Percentiles rank a stretch among this genome's conserved stretches.
These are phyloP conservation scores for Penicilliopsis zonata DNA, from an alignment of 495 filamentous ascomycete genomes.

Conservation along the genomic window DNA sequence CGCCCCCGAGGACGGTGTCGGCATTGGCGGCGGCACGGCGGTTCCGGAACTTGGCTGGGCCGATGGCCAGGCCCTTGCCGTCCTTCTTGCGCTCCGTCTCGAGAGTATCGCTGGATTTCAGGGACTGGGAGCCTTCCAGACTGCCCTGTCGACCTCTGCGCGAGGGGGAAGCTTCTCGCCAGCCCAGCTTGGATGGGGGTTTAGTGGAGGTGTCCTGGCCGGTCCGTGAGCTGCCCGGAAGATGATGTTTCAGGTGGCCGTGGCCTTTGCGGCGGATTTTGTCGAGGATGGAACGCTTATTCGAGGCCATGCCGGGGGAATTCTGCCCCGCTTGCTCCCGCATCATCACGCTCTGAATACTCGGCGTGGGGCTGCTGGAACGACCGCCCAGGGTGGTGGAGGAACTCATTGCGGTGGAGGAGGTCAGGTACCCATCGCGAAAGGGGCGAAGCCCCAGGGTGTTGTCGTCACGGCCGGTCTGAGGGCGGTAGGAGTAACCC, in stretches of 20 bases:
- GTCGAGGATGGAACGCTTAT: constrained; percentile 54
- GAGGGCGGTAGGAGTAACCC: constrained; percentile 37
- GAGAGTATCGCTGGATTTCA: constrained; percentile 13
- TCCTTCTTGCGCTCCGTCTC: constrained; percentile 36
- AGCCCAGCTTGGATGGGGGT: constrained; percentile 28
- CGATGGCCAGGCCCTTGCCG: constrained; percentile 24
- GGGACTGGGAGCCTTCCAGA: constrained; percentile 19
- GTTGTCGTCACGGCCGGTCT: constrained; percentile 60
- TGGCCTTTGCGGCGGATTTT: constrained; percentile 47
- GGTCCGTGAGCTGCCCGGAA: constrained; percentile 43
- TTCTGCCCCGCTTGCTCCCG: constrained; percentile 39
- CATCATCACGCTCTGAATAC: constrained; percentile 42
- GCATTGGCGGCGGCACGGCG: constrained; percentile 50
- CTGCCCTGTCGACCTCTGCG: constrained; percentile 31
- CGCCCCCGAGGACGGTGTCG: too few species aligned
- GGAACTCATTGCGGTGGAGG: constrained; percentile 33
- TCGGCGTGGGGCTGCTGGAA: constrained; percentile 66
- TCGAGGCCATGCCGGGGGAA: constrained; percentile 45
- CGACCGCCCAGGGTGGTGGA: constrained; percentile 38
- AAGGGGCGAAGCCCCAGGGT: constrained; percentile 34
- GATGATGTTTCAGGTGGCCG: constrained; percentile 40
- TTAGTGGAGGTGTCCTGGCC: constrained; percentile 28
- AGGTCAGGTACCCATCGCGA: constrained; percentile 29
- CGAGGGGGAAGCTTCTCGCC: constrained; percentile 37
- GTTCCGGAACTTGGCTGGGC: constrained; percentile 18